Conservation (phyloP, 306 rosid genomes). For the Fagus crenata region DNA sequence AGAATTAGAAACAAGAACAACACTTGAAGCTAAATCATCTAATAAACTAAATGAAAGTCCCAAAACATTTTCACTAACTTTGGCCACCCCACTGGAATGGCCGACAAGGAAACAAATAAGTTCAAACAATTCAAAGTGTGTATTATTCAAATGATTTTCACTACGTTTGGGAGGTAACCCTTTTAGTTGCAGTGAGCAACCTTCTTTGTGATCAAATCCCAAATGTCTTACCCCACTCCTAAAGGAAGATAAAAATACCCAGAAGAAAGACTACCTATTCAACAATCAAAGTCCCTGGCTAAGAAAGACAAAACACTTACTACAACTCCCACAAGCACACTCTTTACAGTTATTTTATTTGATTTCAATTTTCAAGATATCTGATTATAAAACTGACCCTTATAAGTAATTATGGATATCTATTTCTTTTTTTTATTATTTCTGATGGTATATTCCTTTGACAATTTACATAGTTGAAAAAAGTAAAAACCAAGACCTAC, state of each 20-base stretch:
- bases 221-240: too few species aligned
- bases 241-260: not conserved
- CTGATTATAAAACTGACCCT: too few species aligned
- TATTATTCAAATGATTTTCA: not conserved
- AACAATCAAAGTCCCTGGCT: not conserved
- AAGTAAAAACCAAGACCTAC: too few species aligned
- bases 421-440: too few species aligned
- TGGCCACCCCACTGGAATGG: not conserved
- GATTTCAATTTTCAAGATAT: too few species aligned
- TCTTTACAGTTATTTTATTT: not conserved
- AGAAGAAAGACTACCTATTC: not conserved
- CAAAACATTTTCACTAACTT: not conserved
- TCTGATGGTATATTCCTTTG: too few species aligned
- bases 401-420: too few species aligned
- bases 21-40: constrained; percentile 11
- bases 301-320: not conserved
- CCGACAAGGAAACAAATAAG: not conserved
- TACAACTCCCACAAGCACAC: not conserved
- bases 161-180: not conserved
- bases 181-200: not conserved
- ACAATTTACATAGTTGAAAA: too few species aligned
- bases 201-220: too few species aligned
- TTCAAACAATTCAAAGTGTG: not conserved
- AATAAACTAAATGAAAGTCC: not conserved
- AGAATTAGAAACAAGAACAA: constrained; percentile 20